Base-by-base conservation (phyloP, 1,284 basidiomycete genomes). In the Tylopilus orsonianus region DNA sequence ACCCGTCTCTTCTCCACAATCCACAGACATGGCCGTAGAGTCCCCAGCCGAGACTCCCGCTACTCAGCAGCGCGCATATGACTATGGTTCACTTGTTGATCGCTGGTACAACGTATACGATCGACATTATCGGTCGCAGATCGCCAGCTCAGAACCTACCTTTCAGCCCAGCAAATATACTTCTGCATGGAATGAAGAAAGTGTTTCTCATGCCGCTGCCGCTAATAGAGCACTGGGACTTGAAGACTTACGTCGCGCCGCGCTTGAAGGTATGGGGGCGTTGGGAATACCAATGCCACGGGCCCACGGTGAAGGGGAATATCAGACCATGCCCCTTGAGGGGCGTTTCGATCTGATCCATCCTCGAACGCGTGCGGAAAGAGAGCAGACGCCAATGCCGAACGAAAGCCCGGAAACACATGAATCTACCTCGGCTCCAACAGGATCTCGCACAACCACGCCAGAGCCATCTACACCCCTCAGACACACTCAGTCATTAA, bases 101-200 rank as follows among this genome's bases (percentile, higher is more conserved):
- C 81, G 86, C 33, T 99, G 95, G 95, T 96, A 83, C 68, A 79
- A 81, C 41, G 85, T 95, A 14, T 98, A 96, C 62, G 93, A 97
- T 70, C 81, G 74, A 34, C 81, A 95, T 66, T 91, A 91, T 64
- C 89, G 92, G 34, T 74, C 80, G 2, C 65, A 75, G 32, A 59
- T 68, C 22, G 56, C 71, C 23, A 10, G 10, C 10, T 27, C 7
- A 10, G 56, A 70, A 19, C 65, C 75, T 5, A 64, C 67, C 47
- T 93, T 93, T 65, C 78, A 83, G 46, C 79, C 51, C 16, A 48
- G 41, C 40, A 67, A 37, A 41, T 67, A 59, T 36, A 48, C 46
- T 6, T 67, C 63, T 24, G 53, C 41, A n/a, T 67, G 63, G 63
- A 62, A 66, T 30, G 51, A 54, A 86, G 16, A 79, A 78, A 53